These are phyloP conservation scores for Cinnamomum chago DNA, from an alignment of 164 flowering plant species.

Conservation along the genomic window DNA sequence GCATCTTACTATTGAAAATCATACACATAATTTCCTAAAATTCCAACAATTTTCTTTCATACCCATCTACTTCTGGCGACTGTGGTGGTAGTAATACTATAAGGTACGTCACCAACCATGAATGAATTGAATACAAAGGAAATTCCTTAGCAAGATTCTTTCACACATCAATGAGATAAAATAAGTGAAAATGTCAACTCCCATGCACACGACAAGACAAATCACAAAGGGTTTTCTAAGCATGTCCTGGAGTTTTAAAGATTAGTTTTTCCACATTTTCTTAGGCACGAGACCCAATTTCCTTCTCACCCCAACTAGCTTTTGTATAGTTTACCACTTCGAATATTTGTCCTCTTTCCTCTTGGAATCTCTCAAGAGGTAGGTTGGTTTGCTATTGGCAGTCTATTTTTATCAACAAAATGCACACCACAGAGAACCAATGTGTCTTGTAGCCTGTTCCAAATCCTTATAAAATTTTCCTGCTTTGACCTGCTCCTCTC, in stretches of 20 bases:
- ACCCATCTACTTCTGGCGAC: slow-evolving; percentile 5
- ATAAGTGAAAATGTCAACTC: slow-evolving; percentile 1
- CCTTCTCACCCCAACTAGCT: slow-evolving; percentile 1
- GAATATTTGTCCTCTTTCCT: slow-evolving; percentile 3
- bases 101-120: slow-evolving; percentile 5
- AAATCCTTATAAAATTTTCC: not conserved
- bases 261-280: not conserved
- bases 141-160: slow-evolving; percentile 7
- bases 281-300: slow-evolving; percentile 6
- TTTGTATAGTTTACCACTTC: slow-evolving; percentile 3
- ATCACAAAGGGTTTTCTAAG: slow-evolving; percentile 4
- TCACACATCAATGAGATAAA: not conserved
- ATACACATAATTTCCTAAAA: not conserved
- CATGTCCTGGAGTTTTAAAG: not conserved
- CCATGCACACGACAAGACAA: slow-evolving; percentile 3
- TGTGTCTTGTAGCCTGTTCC: slow-evolving; percentile 1
- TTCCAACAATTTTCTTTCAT: not conserved
- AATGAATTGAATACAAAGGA: slow-evolving; percentile 1
- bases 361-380: slow-evolving; percentile 2
- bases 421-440: not conserved
- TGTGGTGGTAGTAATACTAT: not conserved
- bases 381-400: not conserved
- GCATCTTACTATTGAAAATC: not conserved
- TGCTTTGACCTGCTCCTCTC: slow-evolving; percentile 4
- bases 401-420: not conserved